phyloP scores from a whole-genome alignment of 345 rosid genomes.

The Arabidopsis arenosa region DNA sequence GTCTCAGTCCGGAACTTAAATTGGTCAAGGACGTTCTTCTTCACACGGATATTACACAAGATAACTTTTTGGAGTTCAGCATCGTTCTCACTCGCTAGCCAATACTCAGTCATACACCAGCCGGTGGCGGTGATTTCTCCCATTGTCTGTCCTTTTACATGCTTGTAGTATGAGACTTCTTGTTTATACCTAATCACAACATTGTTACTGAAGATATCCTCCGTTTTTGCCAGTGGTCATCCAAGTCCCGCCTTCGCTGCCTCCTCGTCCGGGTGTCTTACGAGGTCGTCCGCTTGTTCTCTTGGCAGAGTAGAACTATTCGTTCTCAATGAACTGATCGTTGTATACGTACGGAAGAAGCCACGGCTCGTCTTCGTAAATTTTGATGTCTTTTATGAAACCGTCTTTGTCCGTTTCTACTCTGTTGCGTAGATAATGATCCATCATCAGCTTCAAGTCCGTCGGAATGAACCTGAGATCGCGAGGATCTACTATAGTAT shows the following conservation, averaged over 20 bases:
- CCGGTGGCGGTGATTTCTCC: not conserved
- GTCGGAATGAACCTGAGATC: not conserved
- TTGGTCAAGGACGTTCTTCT: not conserved
- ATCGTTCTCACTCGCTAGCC: not conserved
- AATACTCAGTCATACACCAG: not conserved
- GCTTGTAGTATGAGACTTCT: not conserved
- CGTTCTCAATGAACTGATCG: not conserved
- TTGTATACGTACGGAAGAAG: slow-evolving; percentile 4
- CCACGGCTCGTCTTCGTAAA: slow-evolving; percentile 16
- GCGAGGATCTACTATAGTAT: not conserved
- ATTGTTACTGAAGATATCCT: not conserved
- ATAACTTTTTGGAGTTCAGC: not conserved
- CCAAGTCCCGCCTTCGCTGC: not conserved
- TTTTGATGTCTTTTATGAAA: not conserved
- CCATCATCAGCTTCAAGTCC: not conserved
- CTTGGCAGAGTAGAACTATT: slow-evolving; percentile 4
- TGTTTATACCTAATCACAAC: not conserved
- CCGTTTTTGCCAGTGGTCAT: not conserved
- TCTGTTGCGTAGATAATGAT: slow-evolving; percentile 8
- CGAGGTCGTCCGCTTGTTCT: not conserved
- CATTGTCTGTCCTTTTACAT: not conserved
- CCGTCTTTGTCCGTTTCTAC: not conserved
- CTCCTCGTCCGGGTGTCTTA: not conserved
- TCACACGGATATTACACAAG: not conserved
- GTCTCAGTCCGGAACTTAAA: not conserved